Conservation (phyloP, 805 yeast genomes). For the Hanseniaspora thailandica region DNA sequence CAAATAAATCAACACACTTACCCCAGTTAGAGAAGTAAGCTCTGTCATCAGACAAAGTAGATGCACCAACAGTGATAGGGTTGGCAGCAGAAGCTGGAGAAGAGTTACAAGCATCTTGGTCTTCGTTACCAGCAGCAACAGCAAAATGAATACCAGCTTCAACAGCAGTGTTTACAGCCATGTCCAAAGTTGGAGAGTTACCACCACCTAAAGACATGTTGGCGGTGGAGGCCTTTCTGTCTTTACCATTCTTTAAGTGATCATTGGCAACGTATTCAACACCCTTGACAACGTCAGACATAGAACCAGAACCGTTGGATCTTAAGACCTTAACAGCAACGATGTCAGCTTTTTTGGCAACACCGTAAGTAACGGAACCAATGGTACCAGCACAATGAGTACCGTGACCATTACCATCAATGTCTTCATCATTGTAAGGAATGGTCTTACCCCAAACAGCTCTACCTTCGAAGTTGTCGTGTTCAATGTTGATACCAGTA, state of each 20-base stretch:
- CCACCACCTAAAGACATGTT: slow-evolving; percentile 96
- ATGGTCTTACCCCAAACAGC: slow-evolving; percentile 79
- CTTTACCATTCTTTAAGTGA: slow-evolving; percentile 41
- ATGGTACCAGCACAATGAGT: slow-evolving; percentile 96
- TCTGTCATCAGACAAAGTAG: slow-evolving; percentile 75
- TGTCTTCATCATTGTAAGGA: slow-evolving; percentile 56
- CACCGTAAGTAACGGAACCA: slow-evolving; percentile 68
- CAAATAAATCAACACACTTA: slow-evolving; percentile 89
- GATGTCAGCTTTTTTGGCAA: slow-evolving; percentile 65
- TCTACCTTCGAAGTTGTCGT: slow-evolving; percentile 71
- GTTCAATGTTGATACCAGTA: slow-evolving; percentile 71
- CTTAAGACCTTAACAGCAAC: slow-evolving; percentile 78
- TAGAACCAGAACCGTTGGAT: slow-evolving; percentile 71
- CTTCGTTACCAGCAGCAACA: slow-evolving; percentile 94
- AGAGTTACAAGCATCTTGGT: slow-evolving; percentile 80
- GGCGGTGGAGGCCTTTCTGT: slow-evolving; percentile 73
- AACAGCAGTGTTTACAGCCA: slow-evolving; percentile 84
- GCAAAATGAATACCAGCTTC: slow-evolving; percentile 82
- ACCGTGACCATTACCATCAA: slow-evolving; percentile 89
- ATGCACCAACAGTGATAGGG: slow-evolving; percentile 91
- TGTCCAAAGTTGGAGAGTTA: slow-evolving; percentile 71
- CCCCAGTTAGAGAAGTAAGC: slow-evolving; percentile 96
- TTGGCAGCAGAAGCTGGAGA: slow-evolving; percentile 83
- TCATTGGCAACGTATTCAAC: slow-evolving; percentile 72
- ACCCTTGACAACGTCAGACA: slow-evolving; percentile 77